Percentiles rank a stretch among this genome's conserved stretches.
Evolutionary conservation across 495 filamentous ascomycete genomes (phyloP).

Genomic region (Talaromyces trachyspermus): DNA sequence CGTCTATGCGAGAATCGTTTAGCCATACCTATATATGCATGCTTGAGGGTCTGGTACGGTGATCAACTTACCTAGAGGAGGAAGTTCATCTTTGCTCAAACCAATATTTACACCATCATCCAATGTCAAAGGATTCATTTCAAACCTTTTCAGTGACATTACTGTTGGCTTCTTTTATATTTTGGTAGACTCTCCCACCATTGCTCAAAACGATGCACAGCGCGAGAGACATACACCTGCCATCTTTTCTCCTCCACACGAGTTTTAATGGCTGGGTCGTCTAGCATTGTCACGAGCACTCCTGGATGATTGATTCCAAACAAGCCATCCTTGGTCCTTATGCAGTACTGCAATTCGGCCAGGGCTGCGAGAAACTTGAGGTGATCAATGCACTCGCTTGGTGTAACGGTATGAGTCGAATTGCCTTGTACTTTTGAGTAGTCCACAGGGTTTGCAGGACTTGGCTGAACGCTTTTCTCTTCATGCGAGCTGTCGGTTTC

Average conservation of each 20-base stretch:
- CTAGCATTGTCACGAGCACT: too few relatives aligned
- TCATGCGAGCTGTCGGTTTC: neutral
- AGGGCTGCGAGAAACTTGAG: slow-evolving; percentile 69
- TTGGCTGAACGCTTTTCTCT: neutral
- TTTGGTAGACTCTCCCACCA: slow-evolving; percentile 52
- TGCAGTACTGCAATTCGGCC: slow-evolving; percentile 55
- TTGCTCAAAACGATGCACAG: slow-evolving; percentile 61
- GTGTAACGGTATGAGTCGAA: neutral
- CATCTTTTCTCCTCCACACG: slow-evolving; percentile 70
- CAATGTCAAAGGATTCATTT: slow-evolving; percentile 4
- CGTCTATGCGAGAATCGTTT: slow-evolving; percentile 41
- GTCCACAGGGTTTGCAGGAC: neutral
- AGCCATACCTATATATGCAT: neutral
- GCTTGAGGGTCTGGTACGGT: neutral
- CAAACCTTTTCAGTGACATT: slow-evolving; percentile 4
- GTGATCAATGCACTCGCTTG: slow-evolving; percentile 56
- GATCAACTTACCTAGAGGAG: slow-evolving; percentile 24
- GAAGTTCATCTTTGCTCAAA: slow-evolving; percentile 19
- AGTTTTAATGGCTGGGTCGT: slow-evolving; percentile 14
- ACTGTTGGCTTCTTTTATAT: slow-evolving; percentile 7
- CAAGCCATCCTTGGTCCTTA: slow-evolving; percentile 55
- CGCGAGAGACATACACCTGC: slow-evolving; percentile 66
- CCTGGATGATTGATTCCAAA: slow-evolving; percentile 53
- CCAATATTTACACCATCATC: slow-evolving; percentile 8
- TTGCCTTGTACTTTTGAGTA: neutral